phyloP scores from a whole-genome alignment of 192 early-diverging fungal species.

The Chytriomyces hyalinus region DNA sequence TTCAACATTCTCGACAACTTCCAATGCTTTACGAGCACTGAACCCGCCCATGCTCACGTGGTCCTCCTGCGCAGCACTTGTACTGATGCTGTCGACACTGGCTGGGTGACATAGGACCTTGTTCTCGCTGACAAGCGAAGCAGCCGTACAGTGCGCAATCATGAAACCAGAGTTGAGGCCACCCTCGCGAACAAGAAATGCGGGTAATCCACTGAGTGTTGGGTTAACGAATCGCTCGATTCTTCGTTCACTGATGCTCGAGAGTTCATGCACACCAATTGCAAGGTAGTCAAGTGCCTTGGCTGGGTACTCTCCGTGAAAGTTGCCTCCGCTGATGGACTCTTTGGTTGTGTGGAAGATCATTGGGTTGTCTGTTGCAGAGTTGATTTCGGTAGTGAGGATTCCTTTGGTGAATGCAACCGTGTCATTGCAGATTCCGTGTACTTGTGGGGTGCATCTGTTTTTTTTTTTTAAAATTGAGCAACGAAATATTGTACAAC shows the following conservation, averaged over 20 bases:
- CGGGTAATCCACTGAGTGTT: conserved; percentile 11
- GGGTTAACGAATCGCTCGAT: conserved; percentile 34
- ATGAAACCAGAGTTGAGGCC: conserved; percentile 37
- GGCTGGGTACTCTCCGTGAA: conserved; percentile 38
- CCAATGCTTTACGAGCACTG: conserved; percentile 26
- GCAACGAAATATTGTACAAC: no score
- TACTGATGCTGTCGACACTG: conserved; percentile 30
- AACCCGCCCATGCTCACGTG: conserved; percentile 37
- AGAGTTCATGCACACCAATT: conserved; percentile 34
- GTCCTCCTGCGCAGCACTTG: conserved; percentile 25
- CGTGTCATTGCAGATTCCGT: conserved; percentile 21
- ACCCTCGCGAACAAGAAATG: conserved; percentile 34
- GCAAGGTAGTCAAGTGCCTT: conserved; percentile 36
- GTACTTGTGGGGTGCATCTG: conserved; percentile 1
- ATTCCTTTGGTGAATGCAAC: conserved; percentile 14
- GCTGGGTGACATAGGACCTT: conserved; percentile 33
- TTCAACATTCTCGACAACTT: conserved; percentile 37
- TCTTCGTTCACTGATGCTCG: conserved; percentile 29
- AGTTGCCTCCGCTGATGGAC: conserved; percentile 35
- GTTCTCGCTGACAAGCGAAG: conserved; percentile 35
- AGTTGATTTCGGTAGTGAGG: conserved; percentile 34
- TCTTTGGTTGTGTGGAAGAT: conserved; percentile 32
- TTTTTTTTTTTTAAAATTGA: neutral
- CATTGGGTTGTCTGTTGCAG: conserved; percentile 37
- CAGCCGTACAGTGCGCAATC: conserved; percentile 38